Percentiles rank a stretch among this genome's conserved stretches.
phyloP scores from a whole-genome alignment of 345 rosid species.

The Erysimum cheiranthoides region DNA sequence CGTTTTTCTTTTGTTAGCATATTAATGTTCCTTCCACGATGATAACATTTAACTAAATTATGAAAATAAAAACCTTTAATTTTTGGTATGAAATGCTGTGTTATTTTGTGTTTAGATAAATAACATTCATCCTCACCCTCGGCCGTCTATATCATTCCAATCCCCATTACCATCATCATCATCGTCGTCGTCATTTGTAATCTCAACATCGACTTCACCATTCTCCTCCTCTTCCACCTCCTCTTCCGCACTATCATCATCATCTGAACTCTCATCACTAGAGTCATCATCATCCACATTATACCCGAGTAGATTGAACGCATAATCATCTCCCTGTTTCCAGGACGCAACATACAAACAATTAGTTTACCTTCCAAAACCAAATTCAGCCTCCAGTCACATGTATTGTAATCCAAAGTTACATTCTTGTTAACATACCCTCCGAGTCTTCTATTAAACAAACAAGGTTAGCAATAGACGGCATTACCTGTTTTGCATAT shows the following conservation, averaged over 20 bases:
- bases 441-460: constrained; percentile 9
- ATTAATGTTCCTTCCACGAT: not conserved
- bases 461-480: constrained; percentile 12
- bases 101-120: not conserved
- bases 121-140: not conserved
- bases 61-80: not conserved
- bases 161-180: not conserved
- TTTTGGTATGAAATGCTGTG: not conserved
- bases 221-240: constrained; percentile 35
- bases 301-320: not conserved
- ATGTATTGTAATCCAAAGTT: not conserved
- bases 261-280: constrained; percentile 40
- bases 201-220: constrained; percentile 25
- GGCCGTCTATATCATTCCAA: not conserved
- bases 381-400: not conserved
- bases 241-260: constrained; percentile 37
- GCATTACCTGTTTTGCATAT: constrained; percentile 60
- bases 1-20: not conserved
- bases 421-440: not conserved
- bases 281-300: constrained; percentile 26
- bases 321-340: constrained; percentile 28
- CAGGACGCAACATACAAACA: constrained; percentile 35
- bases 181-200: constrained; percentile 2
- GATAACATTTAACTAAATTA: constrained; percentile 4
- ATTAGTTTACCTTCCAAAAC: constrained; percentile 2